phyloP scores from a whole-genome alignment of 345 rosid genomes.

The Microthlaspi erraticum region DNA sequence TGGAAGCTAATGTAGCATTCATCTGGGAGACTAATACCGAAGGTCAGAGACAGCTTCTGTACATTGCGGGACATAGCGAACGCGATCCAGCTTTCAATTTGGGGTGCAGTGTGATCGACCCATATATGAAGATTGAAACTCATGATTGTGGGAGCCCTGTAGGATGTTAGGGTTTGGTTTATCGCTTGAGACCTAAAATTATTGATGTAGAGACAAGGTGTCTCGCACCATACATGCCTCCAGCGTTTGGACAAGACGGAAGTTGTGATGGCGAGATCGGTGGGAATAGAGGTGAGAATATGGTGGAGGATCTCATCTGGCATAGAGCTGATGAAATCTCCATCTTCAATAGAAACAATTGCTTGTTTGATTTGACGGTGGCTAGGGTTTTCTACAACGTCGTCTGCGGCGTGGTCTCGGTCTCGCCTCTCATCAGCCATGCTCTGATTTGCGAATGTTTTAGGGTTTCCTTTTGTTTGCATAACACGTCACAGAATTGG shows the following conservation, averaged over 20 bases:
- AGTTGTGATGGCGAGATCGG: neutral
- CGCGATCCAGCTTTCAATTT: neutral
- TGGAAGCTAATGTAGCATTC: neutral
- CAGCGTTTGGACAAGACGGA: slow-evolving; percentile 14
- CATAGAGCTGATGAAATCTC: too few species aligned
- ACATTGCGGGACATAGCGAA: neutral
- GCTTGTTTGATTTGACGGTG: too few species aligned
- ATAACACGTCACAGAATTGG: too few species aligned
- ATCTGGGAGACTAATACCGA: too few species aligned
- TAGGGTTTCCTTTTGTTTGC: too few species aligned
- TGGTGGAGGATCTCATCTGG: slow-evolving; percentile 5
- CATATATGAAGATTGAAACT: neutral
- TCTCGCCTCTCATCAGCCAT: too few species aligned
- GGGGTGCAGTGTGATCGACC: too few species aligned
- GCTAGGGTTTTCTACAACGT: too few species aligned
- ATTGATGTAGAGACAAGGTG: neutral
- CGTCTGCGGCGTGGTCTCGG: too few species aligned
- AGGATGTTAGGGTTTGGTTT: neutral
- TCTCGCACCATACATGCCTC: neutral
- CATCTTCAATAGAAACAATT: too few species aligned
- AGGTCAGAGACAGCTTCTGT: neutral
- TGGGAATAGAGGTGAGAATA: slow-evolving; percentile 15
- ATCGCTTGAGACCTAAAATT: neutral
- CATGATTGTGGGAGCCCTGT: neutral
- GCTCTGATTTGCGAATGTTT: too few species aligned